A percentile compares a stretch with the other conserved stretches of the same genome.
Conservation (phyloP, 306 rosid species). For the Corylus heterophylla region DNA sequence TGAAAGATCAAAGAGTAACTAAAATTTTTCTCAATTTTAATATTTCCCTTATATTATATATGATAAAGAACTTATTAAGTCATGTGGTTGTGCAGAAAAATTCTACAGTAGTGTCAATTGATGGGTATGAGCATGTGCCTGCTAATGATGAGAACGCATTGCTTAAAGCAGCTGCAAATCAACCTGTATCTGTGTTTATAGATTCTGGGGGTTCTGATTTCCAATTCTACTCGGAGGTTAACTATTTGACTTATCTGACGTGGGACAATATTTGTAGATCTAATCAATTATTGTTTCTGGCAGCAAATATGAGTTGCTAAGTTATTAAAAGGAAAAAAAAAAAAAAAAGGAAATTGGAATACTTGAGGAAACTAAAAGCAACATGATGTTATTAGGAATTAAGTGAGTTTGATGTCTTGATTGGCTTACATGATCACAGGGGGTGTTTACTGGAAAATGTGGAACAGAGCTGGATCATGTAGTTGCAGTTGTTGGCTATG, state of each 20-base stretch:
- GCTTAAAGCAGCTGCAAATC: slow-evolving; percentile 48
- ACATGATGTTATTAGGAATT: background rate
- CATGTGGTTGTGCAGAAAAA: slow-evolving; percentile 30
- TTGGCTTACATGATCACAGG: slow-evolving; percentile 39
- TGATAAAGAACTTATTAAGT: background rate
- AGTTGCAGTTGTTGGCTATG: slow-evolving; percentile 85
- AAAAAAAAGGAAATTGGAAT: no score
- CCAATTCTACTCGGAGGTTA: slow-evolving; percentile 55
- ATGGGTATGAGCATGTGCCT: slow-evolving; percentile 47
- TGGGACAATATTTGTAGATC: no score
- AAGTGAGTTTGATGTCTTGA: background rate
- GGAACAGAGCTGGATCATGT: slow-evolving; percentile 76
- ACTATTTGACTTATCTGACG: no score
- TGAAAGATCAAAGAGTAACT: no score
- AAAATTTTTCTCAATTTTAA: background rate
- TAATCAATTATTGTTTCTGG: no score
- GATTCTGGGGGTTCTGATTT: slow-evolving; percentile 44
- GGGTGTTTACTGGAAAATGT: slow-evolving; percentile 72
- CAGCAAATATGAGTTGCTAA: no score
- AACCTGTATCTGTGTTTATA: slow-evolving; percentile 54
- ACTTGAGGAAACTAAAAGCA: background rate
- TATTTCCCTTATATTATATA: background rate
- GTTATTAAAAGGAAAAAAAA: no score
- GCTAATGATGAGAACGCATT: slow-evolving; percentile 38
- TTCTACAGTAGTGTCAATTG: slow-evolving; percentile 42